Percentiles rank a stretch among this genome's conserved stretches.
phyloP scores from a whole-genome alignment of 179 eudicot genomes.

The Beta corolliflora region DNA sequence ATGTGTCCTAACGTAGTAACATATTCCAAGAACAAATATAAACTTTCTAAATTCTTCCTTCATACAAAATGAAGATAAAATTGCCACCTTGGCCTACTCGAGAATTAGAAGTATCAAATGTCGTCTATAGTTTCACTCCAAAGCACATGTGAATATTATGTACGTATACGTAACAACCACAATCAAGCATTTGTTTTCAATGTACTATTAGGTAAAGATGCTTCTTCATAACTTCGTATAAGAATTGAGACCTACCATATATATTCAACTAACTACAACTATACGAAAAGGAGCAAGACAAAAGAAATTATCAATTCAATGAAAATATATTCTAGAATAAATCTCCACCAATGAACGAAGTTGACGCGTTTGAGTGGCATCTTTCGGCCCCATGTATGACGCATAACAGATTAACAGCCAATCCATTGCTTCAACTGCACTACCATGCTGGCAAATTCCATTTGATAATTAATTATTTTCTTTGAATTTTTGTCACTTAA shows the following conservation, averaged over 20 bases:
- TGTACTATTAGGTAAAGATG: not conserved
- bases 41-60: too few species aligned
- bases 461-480: not conserved
- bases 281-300: not conserved
- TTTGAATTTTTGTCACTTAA: not conserved
- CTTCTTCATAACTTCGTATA: not conserved
- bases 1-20: too few species aligned
- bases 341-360: not conserved
- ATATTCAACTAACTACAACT: not conserved
- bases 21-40: too few species aligned
- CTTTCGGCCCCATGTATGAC: constrained; percentile 16
- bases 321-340: too few species aligned
- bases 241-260: not conserved
- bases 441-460: not conserved
- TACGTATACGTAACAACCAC: constrained; percentile 11
- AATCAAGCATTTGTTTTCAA: not conserved
- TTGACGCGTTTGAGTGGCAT: not conserved
- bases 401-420: not conserved
- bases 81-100: too few species aligned
- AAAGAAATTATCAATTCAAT: not conserved
- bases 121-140: not conserved
- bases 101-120: not conserved
- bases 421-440: not conserved
- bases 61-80: too few species aligned
- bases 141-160: constrained; percentile 3